These are phyloP conservation scores for Aspergillus neotritici DNA, from an alignment of 2,329 filamentous ascomycete species.

Conservation along the genomic window DNA sequence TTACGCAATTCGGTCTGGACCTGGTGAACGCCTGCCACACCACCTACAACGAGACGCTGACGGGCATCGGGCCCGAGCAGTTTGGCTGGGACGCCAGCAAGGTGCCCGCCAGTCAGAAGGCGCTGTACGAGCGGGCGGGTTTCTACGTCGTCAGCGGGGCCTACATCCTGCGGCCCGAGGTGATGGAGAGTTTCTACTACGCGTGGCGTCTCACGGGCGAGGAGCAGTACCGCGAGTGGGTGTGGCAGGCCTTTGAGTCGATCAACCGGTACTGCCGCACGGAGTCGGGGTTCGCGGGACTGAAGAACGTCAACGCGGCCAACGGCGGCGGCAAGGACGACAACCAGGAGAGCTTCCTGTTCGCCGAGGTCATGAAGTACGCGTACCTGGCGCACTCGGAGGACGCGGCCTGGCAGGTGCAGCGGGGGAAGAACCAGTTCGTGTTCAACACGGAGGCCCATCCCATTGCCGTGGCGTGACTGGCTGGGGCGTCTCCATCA, in stretches of 20 bases:
- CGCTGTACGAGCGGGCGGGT: slow-evolving; percentile 61
- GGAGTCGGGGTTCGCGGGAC: slow-evolving; percentile 61
- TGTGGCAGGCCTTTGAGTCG: slow-evolving; percentile 68
- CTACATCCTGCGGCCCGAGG: slow-evolving; percentile 73
- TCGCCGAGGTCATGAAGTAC: slow-evolving; percentile 85
- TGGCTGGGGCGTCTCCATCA: no score
- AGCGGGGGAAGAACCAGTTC: slow-evolving; percentile 49
- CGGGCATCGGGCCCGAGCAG: slow-evolving; percentile 69
- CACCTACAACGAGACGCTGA: slow-evolving; percentile 64
- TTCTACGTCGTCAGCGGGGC: slow-evolving; percentile 61
- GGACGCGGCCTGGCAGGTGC: slow-evolving; percentile 57
- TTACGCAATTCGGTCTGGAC: slow-evolving; percentile 66
- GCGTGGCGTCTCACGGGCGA: slow-evolving; percentile 75
- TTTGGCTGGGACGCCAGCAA: slow-evolving; percentile 58
- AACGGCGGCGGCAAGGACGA: slow-evolving; percentile 59
- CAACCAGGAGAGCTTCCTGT: slow-evolving; percentile 81
- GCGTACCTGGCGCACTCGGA: slow-evolving; percentile 57
- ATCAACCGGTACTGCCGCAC: slow-evolving; percentile 61
- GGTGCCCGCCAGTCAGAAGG: slow-evolving; percentile 43
- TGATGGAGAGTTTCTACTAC: slow-evolving; percentile 81
- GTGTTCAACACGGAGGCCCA: slow-evolving; percentile 64
- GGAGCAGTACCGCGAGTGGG: slow-evolving; percentile 71
- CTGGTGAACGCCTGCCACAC: slow-evolving; percentile 68
- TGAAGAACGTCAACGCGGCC: slow-evolving; percentile 59
- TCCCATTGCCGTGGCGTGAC: slow-evolving; percentile 31